Percentiles rank a stretch among this genome's conserved stretches.
phyloP scores from a whole-genome alignment of 805 yeast genomes.

The Priceomyces carsonii region DNA sequence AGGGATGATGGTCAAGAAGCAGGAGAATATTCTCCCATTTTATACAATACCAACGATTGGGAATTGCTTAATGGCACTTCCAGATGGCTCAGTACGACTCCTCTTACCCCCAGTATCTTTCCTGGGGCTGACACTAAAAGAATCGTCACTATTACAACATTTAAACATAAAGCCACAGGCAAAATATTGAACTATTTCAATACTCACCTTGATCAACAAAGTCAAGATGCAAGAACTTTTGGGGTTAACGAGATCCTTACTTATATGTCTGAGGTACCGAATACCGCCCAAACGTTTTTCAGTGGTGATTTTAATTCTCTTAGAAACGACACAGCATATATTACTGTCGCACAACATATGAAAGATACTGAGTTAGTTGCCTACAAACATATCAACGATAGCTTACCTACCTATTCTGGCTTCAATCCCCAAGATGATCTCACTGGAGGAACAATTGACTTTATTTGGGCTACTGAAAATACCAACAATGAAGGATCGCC shows the following conservation, averaged over 20 bases:
- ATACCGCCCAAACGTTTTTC: slow-evolving; percentile 41
- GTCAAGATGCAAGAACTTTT: slow-evolving; percentile 45
- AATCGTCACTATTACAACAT: slow-evolving; percentile 38
- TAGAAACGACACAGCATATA: slow-evolving; percentile 18
- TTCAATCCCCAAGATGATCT: slow-evolving; percentile 22
- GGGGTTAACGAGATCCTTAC: slow-evolving; percentile 46
- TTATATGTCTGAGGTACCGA: slow-evolving; percentile 32
- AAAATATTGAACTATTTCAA: slow-evolving; percentile 35
- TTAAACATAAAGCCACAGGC: slow-evolving; percentile 17
- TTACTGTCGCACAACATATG: slow-evolving; percentile 40
- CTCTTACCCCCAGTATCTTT: slow-evolving; percentile 48
- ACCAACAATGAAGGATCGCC: slow-evolving; percentile 13
- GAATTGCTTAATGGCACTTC: slow-evolving; percentile 41
- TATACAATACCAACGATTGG: slow-evolving; percentile 40
- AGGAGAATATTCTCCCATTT: slow-evolving; percentile 55
- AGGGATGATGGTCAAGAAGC: slow-evolving; percentile 50
- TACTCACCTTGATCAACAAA: slow-evolving; percentile 53
- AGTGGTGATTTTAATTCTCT: slow-evolving; percentile 58
- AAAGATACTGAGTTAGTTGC: slow-evolving; percentile 31
- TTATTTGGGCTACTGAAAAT: slow-evolving; percentile 31
- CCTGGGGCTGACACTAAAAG: slow-evolving; percentile 43
- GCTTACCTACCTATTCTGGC: slow-evolving; percentile 42
- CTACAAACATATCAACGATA: slow-evolving; percentile 11
- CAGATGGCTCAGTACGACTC: slow-evolving; percentile 57
- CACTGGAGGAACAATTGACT: slow-evolving; percentile 38